Percentiles rank a stretch among this genome's conserved stretches.
Evolutionary conservation across 768 basidiomycete genomes (phyloP).

Genomic region (Roridomyces roridus): DNA sequence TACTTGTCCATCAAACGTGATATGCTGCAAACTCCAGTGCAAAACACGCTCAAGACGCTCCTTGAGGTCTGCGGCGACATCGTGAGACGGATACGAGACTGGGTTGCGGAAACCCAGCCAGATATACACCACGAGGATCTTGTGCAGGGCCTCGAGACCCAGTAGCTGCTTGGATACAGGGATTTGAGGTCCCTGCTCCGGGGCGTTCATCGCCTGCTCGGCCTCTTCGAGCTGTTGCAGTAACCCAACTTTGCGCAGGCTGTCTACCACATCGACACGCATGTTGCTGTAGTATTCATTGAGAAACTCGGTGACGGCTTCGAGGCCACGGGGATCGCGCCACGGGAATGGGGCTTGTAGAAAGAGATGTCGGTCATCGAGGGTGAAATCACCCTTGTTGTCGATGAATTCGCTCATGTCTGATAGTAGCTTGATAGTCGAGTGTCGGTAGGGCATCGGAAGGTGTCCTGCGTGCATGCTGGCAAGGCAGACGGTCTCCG

Average conservation of each 20-base stretch:
- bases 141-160: conserved; percentile 77
- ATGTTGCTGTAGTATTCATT: conserved; percentile 45
- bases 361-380: conserved; percentile 51
- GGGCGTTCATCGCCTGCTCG: conserved; percentile 38
- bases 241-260: conserved; percentile 43
- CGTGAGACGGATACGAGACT: conserved; percentile 67
- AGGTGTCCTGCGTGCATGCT: conserved; percentile 53
- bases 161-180: conserved; percentile 25
- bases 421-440: background rate
- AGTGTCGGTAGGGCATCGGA: conserved; percentile 50
- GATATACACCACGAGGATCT: conserved; percentile 75
- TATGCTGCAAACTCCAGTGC: conserved; percentile 61
- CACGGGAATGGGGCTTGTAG: conserved; percentile 61
- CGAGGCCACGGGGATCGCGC: conserved; percentile 44
- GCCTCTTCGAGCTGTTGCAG: conserved; percentile 48
- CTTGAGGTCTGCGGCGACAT: conserved; percentile 60
- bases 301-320: conserved; percentile 47
- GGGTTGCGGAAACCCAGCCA: conserved; percentile 82
- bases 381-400: conserved; percentile 39
- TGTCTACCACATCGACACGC: conserved; percentile 47
- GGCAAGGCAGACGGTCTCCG: conserved; percentile 53
- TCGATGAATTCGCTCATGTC: conserved; percentile 52
- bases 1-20: conserved; percentile 32
- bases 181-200: background rate
- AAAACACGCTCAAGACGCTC: conserved; percentile 67